Conservation (phyloP, 2,329 filamentous ascomycete species). For the Microcyclosporella mali region DNA sequence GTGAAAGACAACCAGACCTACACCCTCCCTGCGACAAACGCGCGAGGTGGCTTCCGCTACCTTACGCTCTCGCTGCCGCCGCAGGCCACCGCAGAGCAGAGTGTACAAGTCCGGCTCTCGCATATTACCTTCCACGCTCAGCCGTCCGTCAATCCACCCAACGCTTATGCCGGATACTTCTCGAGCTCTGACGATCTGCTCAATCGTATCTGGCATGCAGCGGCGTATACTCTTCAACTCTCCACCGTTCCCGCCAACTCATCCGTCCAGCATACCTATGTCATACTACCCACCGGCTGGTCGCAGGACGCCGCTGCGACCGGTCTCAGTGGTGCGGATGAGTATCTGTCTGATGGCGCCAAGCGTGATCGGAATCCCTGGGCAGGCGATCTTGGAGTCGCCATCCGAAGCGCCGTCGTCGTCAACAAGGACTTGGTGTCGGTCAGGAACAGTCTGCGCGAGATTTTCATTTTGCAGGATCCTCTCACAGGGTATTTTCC, state of each 20-base stretch:
- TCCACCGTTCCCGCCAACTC: slow-evolving; percentile 3
- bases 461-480: background rate
- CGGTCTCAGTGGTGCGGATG: slow-evolving; percentile 28
- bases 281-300: background rate
- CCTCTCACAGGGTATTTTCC: slow-evolving; percentile 18
- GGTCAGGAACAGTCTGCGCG: slow-evolving; percentile 16
- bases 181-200: slow-evolving; percentile 37
- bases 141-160: slow-evolving; percentile 23
- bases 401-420: slow-evolving; percentile 42
- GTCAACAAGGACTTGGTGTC: slow-evolving; percentile 35
- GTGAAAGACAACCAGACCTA: background rate
- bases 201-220: slow-evolving; percentile 40
- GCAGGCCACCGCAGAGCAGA: background rate
- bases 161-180: slow-evolving; percentile 35
- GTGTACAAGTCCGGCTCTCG: background rate
- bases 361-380: slow-evolving; percentile 55
- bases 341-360: slow-evolving; percentile 44
- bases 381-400: slow-evolving; percentile 54
- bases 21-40: background rate
- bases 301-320: background rate
- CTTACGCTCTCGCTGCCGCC: background rate
- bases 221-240: slow-evolving; percentile 27
- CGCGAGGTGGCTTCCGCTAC: slow-evolving; percentile 1
- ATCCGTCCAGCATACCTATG: slow-evolving; percentile 23
- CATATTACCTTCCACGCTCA: background rate